These are phyloP conservation scores for Gillenia trifoliata DNA, from an alignment of 306 rosid species.

Conservation along the genomic window DNA sequence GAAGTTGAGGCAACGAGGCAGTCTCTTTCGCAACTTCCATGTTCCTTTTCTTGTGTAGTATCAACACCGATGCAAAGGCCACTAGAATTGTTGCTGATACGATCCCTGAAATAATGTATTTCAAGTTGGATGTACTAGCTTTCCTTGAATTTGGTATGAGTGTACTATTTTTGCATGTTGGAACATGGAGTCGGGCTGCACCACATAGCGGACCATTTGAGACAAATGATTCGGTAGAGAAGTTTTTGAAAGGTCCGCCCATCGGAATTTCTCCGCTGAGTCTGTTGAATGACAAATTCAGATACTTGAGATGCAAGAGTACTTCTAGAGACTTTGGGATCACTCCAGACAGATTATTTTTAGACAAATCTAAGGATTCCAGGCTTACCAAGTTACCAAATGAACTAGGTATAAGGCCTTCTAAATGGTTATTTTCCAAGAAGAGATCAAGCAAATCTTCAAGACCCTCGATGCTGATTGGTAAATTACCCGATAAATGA, in stretches of 20 bases:
- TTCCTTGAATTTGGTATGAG: background rate
- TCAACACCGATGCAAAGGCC: background rate
- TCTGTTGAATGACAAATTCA: background rate
- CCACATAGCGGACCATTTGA: background rate
- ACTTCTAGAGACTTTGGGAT: background rate
- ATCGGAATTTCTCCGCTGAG: background rate
- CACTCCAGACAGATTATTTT: background rate
- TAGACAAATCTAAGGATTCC: background rate
- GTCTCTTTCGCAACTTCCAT: background rate
- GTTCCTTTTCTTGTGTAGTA: background rate
- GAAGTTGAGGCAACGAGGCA: background rate
- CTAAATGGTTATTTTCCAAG: background rate
- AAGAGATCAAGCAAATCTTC: background rate
- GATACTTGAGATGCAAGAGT: background rate
- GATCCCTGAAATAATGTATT: background rate
- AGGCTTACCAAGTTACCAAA: background rate
- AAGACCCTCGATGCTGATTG: background rate
- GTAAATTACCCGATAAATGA: background rate
- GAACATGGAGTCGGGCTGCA: background rate
- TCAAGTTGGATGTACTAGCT: no score
- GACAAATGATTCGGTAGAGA: background rate
- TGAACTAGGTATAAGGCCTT: background rate
- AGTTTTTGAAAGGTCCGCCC: background rate
- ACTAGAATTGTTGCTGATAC: background rate
- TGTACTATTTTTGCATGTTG: background rate